Evolutionary conservation across 2,329 filamentous ascomycete species (phyloP), one percentile per base, ranked within the genome.

Genomic region (Claviceps digitariae): DNA sequence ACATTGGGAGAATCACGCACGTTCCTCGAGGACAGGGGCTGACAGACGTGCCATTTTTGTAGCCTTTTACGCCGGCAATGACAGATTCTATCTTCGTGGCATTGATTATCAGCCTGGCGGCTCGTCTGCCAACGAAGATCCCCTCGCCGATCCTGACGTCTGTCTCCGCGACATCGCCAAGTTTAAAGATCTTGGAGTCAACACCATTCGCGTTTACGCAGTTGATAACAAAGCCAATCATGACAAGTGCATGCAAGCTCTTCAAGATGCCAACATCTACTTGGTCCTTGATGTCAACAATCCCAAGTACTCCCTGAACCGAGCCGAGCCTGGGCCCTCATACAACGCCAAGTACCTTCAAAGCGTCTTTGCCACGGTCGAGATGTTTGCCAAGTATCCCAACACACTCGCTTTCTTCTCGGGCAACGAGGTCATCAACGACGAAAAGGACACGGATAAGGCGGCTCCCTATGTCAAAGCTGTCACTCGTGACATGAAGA

Each of bases 151-250:
- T 62, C 65, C 73, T 25, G 69, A 69, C 3, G 71, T 76, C 63
- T 95, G 90, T 79, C 77, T 80, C 67, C 85, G 90, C 59, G 89
- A 95, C 65, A 85, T 95, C 61, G 71, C 73, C 51, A 76, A 88
- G 66, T 95, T 95, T 81, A 80, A 87, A 74, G 79, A 89, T 60
- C 77, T 96, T 50, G 89, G 90, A 49, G 74, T 95, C 72, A 96
- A 96, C 76, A 90, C 89, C 27, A 77, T 96, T 65, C 90, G 90
- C 69, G 86, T 95, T 57, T 96, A 95, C 78, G 89, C 86, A 17
- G 83, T 94, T 60, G 90, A 96, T 75, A 95, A 95, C 78, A 83
- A 83, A 50, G 73, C 76, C 61, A 72, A 84, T 68, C 90, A 96
- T 72, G 83, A 90, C 62, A 78, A 82, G 57, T 96, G 90, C 76